Evolutionary conservation across 768 basidiomycete genomes (phyloP).

Genomic region (Rhodotorula paludigena): DNA sequence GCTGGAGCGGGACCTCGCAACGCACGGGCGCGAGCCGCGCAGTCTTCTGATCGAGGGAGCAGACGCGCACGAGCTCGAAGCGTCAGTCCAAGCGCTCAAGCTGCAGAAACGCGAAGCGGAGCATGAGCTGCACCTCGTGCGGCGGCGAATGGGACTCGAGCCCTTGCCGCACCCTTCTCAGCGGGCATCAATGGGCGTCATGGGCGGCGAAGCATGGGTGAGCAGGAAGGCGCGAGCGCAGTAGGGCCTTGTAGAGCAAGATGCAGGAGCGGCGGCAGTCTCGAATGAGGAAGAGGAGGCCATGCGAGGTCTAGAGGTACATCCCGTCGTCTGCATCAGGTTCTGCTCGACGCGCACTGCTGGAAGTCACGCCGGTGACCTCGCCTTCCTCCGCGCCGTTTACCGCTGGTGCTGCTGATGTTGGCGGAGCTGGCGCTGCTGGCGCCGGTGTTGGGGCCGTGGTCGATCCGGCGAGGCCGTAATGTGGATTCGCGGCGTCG

Average conservation of each 20-base stretch:
- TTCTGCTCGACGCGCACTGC: not conserved
- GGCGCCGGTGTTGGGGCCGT: not conserved
- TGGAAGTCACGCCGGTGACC: not conserved
- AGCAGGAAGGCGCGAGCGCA: not conserved
- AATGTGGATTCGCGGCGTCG: constrained; percentile 32
- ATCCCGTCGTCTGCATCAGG: constrained; percentile 14
- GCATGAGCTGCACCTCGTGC: not conserved
- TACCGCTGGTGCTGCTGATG: not conserved
- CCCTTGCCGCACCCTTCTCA: not conserved
- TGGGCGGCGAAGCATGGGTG: not conserved
- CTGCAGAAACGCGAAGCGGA: not conserved
- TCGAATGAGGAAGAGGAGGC: not conserved
- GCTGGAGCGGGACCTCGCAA: not conserved
- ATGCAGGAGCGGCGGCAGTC: not conserved
- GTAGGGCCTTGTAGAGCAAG: not conserved
- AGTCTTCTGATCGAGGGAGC: not conserved
- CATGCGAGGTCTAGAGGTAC: constrained; percentile 6
- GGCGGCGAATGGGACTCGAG: not conserved
- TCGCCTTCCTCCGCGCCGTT: not conserved
- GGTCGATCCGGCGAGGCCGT: not conserved
- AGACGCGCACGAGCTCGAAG: not conserved
- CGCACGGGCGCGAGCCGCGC: not conserved
- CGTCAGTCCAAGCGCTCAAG: not conserved
- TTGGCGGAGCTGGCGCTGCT: not conserved
- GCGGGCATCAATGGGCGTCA: not conserved